phyloP scores from a whole-genome alignment of 106 monocot species.

The Phalaenopsis aphrodite region DNA sequence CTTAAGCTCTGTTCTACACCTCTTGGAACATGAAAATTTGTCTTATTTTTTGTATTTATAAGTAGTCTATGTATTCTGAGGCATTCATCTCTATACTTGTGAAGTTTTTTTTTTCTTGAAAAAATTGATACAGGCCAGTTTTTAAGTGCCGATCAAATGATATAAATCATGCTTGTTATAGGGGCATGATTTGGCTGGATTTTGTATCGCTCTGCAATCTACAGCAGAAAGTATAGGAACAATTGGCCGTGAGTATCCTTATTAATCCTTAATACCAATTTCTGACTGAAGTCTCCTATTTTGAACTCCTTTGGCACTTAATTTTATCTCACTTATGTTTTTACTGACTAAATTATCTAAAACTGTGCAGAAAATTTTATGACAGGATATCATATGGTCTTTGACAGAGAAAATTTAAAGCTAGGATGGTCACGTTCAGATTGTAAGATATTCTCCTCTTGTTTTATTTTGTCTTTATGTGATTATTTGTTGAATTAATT shows the following conservation, averaged over 20 bases:
- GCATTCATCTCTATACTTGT: neutral
- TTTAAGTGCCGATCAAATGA: neutral
- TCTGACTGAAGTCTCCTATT: neutral
- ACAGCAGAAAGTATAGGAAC: constrained; percentile 50
- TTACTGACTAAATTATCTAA: neutral
- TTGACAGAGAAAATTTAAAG: constrained; percentile 81
- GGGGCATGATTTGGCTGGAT: constrained; percentile 44
- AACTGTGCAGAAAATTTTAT: constrained; percentile 76
- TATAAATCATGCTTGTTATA: constrained; percentile 16
- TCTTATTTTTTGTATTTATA: neutral
- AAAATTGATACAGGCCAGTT: neutral
- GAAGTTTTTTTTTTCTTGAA: neutral
- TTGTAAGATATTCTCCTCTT: constrained; percentile 43
- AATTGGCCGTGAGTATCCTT: constrained; percentile 72
- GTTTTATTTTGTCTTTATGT: neutral
- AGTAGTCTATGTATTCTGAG: neutral
- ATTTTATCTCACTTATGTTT: neutral
- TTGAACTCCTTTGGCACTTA: neutral
- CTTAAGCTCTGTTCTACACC: neutral
- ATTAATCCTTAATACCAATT: neutral
- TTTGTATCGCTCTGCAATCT: constrained; percentile 82
- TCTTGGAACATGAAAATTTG: neutral
- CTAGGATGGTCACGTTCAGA: constrained; percentile 91
- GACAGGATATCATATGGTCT: constrained; percentile 77
- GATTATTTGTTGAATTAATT: neutral